Evolutionary conservation across 306 rosid species (phyloP).

Genomic region (Inga laurina): DNA sequence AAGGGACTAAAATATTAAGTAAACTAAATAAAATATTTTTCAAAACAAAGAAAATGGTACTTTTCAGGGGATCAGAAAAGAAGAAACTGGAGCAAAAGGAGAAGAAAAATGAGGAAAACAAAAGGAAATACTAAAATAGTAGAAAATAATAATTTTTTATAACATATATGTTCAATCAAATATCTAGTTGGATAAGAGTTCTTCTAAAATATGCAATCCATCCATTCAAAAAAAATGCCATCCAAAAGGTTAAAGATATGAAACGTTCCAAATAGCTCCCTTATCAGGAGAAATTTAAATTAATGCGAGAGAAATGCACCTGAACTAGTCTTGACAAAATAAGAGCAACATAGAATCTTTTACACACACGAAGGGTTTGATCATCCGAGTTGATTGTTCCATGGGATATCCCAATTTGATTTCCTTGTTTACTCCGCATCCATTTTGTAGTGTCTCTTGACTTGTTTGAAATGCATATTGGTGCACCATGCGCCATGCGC

Average conservation of each 20-base stretch:
- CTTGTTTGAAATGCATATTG: conserved; percentile 57
- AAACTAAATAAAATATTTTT: not conserved
- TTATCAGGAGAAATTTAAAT: conserved; percentile 19
- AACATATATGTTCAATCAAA: not conserved
- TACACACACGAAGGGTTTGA: conserved; percentile 82
- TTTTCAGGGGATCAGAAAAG: not conserved
- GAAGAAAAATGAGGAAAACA: not conserved
- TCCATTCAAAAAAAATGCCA: not conserved
- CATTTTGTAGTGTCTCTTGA: conserved; percentile 50
- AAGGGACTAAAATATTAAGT: not conserved
- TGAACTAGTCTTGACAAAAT: conserved; percentile 90
- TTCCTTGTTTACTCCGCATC: conserved; percentile 46
- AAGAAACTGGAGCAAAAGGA: not conserved
- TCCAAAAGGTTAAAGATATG: not conserved
- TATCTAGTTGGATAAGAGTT: not conserved
- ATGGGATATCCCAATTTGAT: conserved; percentile 40
- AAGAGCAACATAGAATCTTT: conserved; percentile 93
- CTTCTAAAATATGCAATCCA: not conserved
- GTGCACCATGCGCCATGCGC: conserved; percentile 98
- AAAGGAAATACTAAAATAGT: not conserved
- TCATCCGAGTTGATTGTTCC: conserved; percentile 57
- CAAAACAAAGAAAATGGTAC: not conserved
- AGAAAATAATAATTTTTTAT: not conserved
- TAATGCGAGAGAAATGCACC: conserved; percentile 51
- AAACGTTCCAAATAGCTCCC: not conserved